These are phyloP conservation scores for Sophora flavescens DNA, from an alignment of 306 rosid species.

Conservation along the genomic window DNA sequence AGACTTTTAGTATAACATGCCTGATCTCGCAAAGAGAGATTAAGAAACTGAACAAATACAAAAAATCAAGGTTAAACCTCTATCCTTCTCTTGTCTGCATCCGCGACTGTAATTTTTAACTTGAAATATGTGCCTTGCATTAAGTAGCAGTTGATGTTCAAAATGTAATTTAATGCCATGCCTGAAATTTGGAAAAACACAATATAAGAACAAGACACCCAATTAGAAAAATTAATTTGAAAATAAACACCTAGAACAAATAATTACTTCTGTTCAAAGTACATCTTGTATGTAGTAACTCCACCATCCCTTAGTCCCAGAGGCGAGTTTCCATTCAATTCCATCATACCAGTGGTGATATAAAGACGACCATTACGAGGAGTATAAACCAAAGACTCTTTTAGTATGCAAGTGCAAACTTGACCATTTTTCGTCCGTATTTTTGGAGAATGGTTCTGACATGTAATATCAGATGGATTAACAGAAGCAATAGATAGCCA, in stretches of 20 bases:
- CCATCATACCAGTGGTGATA: slow-evolving; percentile 55
- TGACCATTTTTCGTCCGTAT: slow-evolving; percentile 57
- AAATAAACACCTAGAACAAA: slow-evolving; percentile 28
- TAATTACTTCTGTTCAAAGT: slow-evolving; percentile 55
- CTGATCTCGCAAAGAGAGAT: slow-evolving; percentile 18
- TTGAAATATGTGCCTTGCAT: slow-evolving; percentile 59
- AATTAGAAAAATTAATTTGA: neutral
- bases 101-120: slow-evolving; percentile 63
- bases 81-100: slow-evolving; percentile 50
- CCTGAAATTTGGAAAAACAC: slow-evolving; percentile 55
- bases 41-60: slow-evolving; percentile 5
- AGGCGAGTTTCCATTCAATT: slow-evolving; percentile 67
- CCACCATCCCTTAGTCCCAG: slow-evolving; percentile 52
- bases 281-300: slow-evolving; percentile 63
- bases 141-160: slow-evolving; percentile 58
- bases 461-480: slow-evolving; percentile 36
- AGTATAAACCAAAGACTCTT: slow-evolving; percentile 68
- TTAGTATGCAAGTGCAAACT: slow-evolving; percentile 65
- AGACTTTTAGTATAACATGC: neutral
- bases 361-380: slow-evolving; percentile 71
- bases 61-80: slow-evolving; percentile 57
- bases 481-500: slow-evolving; percentile 60
- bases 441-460: slow-evolving; percentile 11
- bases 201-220: neutral
- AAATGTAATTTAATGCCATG: slow-evolving; percentile 61